phyloP scores from a whole-genome alignment of 768 basidiomycete species.

The Panaeolus papilionaceus region DNA sequence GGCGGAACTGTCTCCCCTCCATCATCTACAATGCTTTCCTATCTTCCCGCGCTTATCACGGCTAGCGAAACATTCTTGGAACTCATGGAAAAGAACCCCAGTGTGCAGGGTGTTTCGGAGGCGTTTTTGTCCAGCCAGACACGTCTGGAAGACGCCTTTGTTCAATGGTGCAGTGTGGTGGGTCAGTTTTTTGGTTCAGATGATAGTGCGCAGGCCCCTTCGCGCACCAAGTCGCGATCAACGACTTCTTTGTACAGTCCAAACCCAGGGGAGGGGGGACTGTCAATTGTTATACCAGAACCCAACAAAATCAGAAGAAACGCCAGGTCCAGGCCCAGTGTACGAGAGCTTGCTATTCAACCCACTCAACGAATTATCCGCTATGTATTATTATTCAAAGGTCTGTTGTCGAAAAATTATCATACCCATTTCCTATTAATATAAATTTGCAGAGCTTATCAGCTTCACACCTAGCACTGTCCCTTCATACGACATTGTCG shows the following conservation, averaged over 20 bases:
- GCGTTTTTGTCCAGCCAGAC: constrained; percentile 62
- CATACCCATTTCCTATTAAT: constrained; percentile 13
- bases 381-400: constrained; percentile 66
- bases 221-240: constrained; percentile 17
- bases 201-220: constrained; percentile 17
- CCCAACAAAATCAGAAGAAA: constrained; percentile 33
- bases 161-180: constrained; percentile 64
- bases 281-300: constrained; percentile 28
- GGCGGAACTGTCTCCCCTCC: constrained; percentile 50
- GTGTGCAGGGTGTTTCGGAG: constrained; percentile 66
- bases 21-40: constrained; percentile 56
- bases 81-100: constrained; percentile 63
- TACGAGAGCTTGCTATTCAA: constrained; percentile 67
- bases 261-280: constrained; percentile 19
- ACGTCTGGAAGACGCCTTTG: constrained; percentile 59
- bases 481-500: constrained; percentile 36
- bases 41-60: constrained; percentile 55
- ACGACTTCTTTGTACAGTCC: constrained; percentile 17
- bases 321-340: constrained; percentile 31
- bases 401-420: constrained; percentile 37
- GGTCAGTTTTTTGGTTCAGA: constrained; percentile 49
- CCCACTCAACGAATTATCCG: constrained; percentile 70
- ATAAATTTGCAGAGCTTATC: constrained; percentile 49
- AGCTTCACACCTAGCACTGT: constrained; percentile 53
- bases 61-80: constrained; percentile 58